phyloP scores from a whole-genome alignment of 371 early-diverging fungal genomes.

The Batkoa obscura region DNA sequence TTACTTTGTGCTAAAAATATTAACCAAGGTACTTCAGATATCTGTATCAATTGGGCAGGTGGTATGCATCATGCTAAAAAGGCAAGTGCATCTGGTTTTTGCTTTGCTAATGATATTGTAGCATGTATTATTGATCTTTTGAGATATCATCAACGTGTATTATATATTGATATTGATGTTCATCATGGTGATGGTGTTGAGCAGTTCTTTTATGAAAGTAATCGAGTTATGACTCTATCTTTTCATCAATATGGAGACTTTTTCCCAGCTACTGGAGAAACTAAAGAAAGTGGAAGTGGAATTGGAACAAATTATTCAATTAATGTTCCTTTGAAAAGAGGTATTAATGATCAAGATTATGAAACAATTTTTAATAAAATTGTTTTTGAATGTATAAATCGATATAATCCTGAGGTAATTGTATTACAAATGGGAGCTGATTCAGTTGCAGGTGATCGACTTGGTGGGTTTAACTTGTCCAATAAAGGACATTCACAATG shows the following conservation, averaged over 20 bases:
- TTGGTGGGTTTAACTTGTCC: constrained; percentile 97
- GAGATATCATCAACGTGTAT: constrained; percentile 80
- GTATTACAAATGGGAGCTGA: constrained; percentile 99
- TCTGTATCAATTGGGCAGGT: constrained; percentile 98
- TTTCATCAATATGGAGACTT: constrained; percentile 99
- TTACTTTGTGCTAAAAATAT: constrained; percentile 76
- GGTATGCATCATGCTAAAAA: constrained; percentile 98
- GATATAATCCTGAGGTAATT: constrained; percentile 87
- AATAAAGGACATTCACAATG: constrained; percentile 83
- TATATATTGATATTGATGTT: constrained; percentile 98
- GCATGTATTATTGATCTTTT: constrained; percentile 91
- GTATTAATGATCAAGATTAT: constrained; percentile 93
- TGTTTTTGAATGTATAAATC: constrained; percentile 57
- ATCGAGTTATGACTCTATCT: constrained; percentile 97
- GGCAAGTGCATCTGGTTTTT: constrained; percentile 93
- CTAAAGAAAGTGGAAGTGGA: constrained; percentile 70
- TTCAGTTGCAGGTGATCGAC: constrained; percentile 91
- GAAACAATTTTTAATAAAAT: constrained; percentile 70
- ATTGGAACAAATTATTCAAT: constrained; percentile 84
- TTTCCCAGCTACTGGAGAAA: constrained; percentile 95
- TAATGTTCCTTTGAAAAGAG: constrained; percentile 95
- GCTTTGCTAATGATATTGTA: constrained; percentile 98
- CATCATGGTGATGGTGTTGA: constrained; percentile 99
- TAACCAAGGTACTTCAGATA: constrained; percentile 77
- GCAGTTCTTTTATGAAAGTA: constrained; percentile 98